phyloP scores from a whole-genome alignment of 768 basidiomycete genomes.

The Exidia glandulosa region DNA sequence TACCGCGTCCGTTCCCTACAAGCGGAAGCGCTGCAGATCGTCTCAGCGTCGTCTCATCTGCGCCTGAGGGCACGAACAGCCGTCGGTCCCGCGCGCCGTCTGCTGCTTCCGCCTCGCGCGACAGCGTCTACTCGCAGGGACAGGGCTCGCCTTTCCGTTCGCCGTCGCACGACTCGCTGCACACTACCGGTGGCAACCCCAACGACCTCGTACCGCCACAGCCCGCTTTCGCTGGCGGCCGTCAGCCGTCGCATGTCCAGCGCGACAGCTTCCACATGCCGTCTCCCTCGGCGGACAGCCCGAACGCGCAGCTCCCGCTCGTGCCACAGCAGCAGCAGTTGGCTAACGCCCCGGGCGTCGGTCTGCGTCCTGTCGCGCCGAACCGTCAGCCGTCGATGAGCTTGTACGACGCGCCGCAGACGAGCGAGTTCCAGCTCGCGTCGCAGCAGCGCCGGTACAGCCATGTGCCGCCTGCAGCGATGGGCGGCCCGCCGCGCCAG shows the following conservation, averaged over 20 bases:
- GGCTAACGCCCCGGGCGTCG: background rate
- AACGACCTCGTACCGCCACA: background rate
- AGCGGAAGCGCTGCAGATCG: background rate
- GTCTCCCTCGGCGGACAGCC: background rate
- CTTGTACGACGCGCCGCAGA: background rate
- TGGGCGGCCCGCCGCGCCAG: no score
- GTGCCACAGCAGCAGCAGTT: background rate
- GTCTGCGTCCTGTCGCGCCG: background rate
- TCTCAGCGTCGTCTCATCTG: background rate
- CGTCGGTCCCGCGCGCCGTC: background rate
- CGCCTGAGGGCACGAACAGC: background rate
- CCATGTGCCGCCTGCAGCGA: background rate
- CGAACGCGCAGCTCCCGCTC: background rate
- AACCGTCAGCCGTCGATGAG: background rate
- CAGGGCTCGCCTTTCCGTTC: background rate
- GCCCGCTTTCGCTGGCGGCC: background rate
- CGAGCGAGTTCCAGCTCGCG: background rate
- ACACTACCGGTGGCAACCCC: background rate
- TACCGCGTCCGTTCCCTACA: background rate
- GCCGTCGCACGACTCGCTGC: background rate
- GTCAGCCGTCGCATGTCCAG: background rate
- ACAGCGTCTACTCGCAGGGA: background rate
- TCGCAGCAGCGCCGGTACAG: background rate
- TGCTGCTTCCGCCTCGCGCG: background rate
- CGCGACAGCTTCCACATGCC: background rate